Evolutionary conservation across 768 basidiomycete genomes (phyloP).

Genomic region (Mycena rosella): DNA sequence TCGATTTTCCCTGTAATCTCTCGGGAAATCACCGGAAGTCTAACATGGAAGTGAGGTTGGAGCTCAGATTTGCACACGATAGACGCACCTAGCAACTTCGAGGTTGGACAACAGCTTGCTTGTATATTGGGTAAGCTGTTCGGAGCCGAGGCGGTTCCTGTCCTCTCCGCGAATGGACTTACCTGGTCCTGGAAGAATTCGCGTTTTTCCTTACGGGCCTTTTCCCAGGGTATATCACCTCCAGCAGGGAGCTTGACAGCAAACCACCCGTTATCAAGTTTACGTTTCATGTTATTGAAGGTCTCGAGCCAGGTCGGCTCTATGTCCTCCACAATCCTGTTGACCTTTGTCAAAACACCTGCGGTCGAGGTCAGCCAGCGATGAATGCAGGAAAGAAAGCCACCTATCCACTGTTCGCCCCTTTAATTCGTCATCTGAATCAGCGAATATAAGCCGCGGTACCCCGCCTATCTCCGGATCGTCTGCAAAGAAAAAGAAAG

Average conservation of each 20-base stretch:
- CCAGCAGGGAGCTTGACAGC: constrained; percentile 25
- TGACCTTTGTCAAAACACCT: constrained; percentile 27
- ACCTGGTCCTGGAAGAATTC: constrained; percentile 15
- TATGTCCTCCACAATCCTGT: constrained; percentile 10
- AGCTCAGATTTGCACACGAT: background rate
- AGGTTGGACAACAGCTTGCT: constrained; percentile 23
- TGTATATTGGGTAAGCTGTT: constrained; percentile 19
- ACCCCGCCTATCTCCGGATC: constrained; percentile 24
- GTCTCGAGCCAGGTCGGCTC: constrained; percentile 11
- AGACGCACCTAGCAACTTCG: constrained; percentile 8
- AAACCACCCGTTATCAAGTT: constrained; percentile 28
- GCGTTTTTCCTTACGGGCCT: constrained; percentile 14
- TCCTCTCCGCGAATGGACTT: constrained; percentile 15
- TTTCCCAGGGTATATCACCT: constrained; percentile 15
- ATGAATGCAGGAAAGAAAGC: background rate
- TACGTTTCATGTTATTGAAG: constrained; percentile 20
- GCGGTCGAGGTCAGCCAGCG: background rate
- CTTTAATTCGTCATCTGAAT: constrained; percentile 9
- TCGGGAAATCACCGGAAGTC: constrained; percentile 19
- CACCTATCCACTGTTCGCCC: constrained; percentile 22
- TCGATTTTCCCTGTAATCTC: constrained; percentile 10
- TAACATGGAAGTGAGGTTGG: constrained; percentile 6
- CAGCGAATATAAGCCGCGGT: constrained; percentile 22
- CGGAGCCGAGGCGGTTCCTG: constrained; percentile 25
- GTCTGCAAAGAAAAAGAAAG: background rate